Evolutionary conservation across 352 stramenopile genomes (phyloP).

Genomic region (Pythium sp.): DNA sequence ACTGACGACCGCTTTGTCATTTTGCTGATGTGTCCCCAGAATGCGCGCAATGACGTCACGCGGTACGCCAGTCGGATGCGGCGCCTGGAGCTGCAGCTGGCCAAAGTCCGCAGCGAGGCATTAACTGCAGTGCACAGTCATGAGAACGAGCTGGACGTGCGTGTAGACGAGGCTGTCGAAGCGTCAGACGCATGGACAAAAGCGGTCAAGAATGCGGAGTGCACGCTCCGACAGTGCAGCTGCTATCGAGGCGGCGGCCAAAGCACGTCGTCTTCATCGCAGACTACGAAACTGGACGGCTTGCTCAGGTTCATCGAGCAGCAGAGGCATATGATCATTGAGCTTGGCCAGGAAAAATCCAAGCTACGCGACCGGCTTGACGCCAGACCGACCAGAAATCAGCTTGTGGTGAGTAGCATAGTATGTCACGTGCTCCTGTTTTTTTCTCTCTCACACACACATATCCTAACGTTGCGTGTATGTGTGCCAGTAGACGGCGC

Average conservation of each 20-base stretch:
- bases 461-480: neutral
- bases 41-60: conserved; percentile 25
- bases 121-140: too few species aligned
- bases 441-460: neutral
- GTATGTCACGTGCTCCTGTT: neutral
- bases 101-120: conserved; percentile 10
- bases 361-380: conserved; percentile 26
- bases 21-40: conserved; percentile 11
- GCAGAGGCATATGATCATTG: conserved; percentile 17
- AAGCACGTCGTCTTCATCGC: neutral
- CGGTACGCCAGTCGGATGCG: conserved; percentile 24
- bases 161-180: neutral
- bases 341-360: conserved; percentile 23
- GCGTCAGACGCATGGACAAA: neutral
- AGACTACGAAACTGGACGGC: neutral
- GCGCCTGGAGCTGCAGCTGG: conserved; percentile 23
- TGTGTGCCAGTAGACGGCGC: conserved; percentile 1
- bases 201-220: neutral
- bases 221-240: neutral
- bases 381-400: conserved; percentile 15
- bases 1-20: neutral
- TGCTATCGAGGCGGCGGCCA: neutral
- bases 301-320: conserved; percentile 16
- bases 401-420: conserved; percentile 19
- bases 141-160: neutral